These are phyloP conservation scores for Globisporangium parvum DNA, from an alignment of 352 stramenopile species.

Conservation along the genomic window DNA sequence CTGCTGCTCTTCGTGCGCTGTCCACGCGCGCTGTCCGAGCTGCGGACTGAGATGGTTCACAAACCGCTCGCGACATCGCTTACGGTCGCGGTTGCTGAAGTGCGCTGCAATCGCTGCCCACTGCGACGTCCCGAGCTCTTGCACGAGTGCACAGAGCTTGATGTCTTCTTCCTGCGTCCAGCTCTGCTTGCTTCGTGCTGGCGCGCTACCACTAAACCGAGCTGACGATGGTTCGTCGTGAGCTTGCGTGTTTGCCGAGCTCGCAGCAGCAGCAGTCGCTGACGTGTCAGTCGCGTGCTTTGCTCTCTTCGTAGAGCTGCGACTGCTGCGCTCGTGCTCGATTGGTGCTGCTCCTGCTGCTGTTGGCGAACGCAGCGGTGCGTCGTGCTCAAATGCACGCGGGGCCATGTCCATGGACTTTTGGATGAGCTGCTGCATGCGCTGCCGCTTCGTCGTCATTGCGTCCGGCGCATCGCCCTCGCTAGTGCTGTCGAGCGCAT, in stretches of 20 bases:
- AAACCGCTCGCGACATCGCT: slow-evolving; percentile 67
- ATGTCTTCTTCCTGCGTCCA: slow-evolving; percentile 51
- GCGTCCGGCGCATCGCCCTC: neutral
- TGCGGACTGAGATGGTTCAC: slow-evolving; percentile 56
- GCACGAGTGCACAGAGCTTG: slow-evolving; percentile 37
- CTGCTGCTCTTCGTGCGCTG: slow-evolving; percentile 31
- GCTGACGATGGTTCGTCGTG: too few species aligned
- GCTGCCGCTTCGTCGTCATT: slow-evolving; percentile 35
- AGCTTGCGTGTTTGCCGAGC: neutral
- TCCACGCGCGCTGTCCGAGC: slow-evolving; percentile 31
- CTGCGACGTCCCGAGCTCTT: slow-evolving; percentile 17
- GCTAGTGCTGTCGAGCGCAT: neutral
- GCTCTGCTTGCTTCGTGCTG: slow-evolving; percentile 4
- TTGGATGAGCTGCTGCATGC: slow-evolving; percentile 50
- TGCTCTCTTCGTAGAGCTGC: too few species aligned
- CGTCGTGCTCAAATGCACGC: slow-evolving; percentile 2
- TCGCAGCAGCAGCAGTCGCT: neutral
- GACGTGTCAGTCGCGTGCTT: neutral
- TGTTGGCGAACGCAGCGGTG: neutral
- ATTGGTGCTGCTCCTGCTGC: too few species aligned
- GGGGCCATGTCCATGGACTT: slow-evolving; percentile 33
- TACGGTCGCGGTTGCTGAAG: slow-evolving; percentile 45
- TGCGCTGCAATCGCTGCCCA: slow-evolving; percentile 37
- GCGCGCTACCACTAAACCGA: too few species aligned
- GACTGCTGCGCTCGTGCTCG: too few species aligned